phyloP scores from a whole-genome alignment of 140 eudicot species.

The Stevia rebaudiana region DNA sequence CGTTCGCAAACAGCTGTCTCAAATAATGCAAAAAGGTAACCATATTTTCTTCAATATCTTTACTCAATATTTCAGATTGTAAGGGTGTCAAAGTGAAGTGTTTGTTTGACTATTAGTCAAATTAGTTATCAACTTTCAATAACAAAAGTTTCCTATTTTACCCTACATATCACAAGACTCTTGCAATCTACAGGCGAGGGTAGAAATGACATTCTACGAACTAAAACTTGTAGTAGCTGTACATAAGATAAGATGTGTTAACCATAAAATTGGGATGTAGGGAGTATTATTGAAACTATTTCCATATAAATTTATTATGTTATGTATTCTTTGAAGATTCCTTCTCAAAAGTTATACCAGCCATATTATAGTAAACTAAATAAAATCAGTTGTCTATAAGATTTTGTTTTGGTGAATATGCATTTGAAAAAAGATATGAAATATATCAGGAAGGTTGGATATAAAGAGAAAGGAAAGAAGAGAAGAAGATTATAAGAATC shows the following conservation, averaged over 20 bases:
- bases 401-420: background rate
- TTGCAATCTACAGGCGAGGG: background rate
- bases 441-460: constrained; percentile 52
- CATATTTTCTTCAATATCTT: constrained; percentile 7
- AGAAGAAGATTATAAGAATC: constrained; percentile 47
- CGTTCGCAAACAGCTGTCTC: constrained; percentile 79
- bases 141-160: background rate
- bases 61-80: background rate
- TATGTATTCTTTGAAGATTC: background rate
- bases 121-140: background rate
- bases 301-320: too few species aligned
- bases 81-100: background rate
- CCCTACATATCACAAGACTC: background rate
- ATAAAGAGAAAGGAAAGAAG: constrained; percentile 47
- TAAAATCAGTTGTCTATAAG: background rate
- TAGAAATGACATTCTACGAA: background rate
- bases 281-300: background rate
- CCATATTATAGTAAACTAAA: background rate
- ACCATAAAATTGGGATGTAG: background rate
- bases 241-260: background rate
- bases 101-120: background rate
- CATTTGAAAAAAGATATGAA: background rate
- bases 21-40: constrained; percentile 88
- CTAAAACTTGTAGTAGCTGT: background rate
- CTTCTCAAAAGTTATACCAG: background rate